Percentiles rank a stretch among this genome's conserved stretches.
These are phyloP conservation scores for Cordyceps pruinosa DNA, from an alignment of 2,329 filamentous ascomycete genomes.

Conservation along the genomic window DNA sequence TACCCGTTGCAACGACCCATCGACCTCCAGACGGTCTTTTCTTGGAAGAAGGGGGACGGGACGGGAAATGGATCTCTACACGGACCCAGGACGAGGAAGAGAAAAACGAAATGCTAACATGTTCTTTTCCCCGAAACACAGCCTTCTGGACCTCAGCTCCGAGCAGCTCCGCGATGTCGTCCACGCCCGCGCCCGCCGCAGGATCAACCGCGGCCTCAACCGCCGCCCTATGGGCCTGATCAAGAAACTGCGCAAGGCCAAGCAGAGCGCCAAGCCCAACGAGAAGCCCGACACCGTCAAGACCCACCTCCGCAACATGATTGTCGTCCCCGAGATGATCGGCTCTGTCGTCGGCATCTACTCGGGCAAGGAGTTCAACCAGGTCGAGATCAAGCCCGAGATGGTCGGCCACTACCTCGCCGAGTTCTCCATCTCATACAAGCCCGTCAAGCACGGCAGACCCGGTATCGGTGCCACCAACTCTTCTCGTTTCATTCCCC, in stretches of 20 bases:
- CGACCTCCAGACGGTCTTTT: no score
- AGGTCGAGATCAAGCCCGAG: constrained; percentile 99
- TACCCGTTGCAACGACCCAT: no score
- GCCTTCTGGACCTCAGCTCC: constrained; percentile 96
- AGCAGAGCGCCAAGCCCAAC: constrained; percentile 98
- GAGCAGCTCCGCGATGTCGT: constrained; percentile 99
- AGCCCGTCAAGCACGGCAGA: constrained; percentile 99
- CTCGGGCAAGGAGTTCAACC: constrained; percentile 99
- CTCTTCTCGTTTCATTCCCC: constrained; percentile 99
- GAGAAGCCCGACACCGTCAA: constrained; percentile 99
- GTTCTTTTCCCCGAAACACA: constrained; percentile 33
- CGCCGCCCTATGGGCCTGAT: constrained; percentile 99
- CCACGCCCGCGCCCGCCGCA: constrained; percentile 94
- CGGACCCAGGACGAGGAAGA: background rate
- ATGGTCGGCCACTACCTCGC: constrained; percentile 99
- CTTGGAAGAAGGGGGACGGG: background rate
- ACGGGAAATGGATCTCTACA: background rate
- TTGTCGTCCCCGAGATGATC: constrained; percentile 99
- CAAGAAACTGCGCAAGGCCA: constrained; percentile 99
- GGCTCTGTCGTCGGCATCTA: constrained; percentile 98
- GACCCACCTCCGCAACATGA: constrained; percentile 99
- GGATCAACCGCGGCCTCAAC: constrained; percentile 99
- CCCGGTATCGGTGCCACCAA: constrained; percentile 99
- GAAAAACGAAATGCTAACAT: constrained; percentile 9
- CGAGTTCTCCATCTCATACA: constrained; percentile 99